These are phyloP conservation scores for Furcasterigmium sp. DNA, from an alignment of 2,329 filamentous ascomycete species.

Conservation along the genomic window DNA sequence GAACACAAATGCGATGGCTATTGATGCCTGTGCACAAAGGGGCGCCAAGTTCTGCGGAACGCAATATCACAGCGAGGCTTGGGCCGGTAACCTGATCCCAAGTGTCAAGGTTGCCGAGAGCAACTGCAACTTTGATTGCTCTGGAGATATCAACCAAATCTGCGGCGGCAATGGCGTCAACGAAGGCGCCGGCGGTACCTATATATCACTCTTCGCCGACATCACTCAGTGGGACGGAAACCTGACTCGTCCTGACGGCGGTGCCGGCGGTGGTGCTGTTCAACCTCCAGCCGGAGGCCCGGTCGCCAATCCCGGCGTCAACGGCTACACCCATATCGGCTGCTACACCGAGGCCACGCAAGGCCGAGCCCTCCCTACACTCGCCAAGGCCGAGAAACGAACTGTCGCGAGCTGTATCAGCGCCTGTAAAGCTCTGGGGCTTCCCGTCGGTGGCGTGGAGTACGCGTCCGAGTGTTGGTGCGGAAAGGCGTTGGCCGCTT, in stretches of 20 bases:
- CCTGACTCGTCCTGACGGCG: slow-evolving; percentile 11
- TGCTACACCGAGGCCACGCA: slow-evolving; percentile 27
- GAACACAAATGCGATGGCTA: slow-evolving; percentile 41
- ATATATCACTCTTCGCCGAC: slow-evolving; percentile 43
- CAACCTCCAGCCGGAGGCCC: slow-evolving; percentile 14
- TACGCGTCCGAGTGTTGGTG: slow-evolving; percentile 34
- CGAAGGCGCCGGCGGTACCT: slow-evolving; percentile 25
- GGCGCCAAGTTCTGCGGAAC: slow-evolving; percentile 38
- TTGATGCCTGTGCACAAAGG: slow-evolving; percentile 29
- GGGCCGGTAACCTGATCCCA: slow-evolving; percentile 45
- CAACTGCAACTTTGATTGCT: slow-evolving; percentile 46
- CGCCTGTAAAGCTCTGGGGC: slow-evolving; percentile 19
- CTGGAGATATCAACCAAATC: slow-evolving; percentile 40
- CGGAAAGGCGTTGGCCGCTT: slow-evolving; percentile 19
- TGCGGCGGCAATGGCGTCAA: slow-evolving; percentile 42
- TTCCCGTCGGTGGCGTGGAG: slow-evolving; percentile 27
- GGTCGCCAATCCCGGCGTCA: slow-evolving; percentile 27
- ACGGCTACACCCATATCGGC: slow-evolving; percentile 16
- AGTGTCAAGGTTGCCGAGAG: slow-evolving; percentile 32
- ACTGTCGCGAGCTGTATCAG: slow-evolving; percentile 3
- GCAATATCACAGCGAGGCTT: slow-evolving; percentile 46
- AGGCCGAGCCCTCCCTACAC: slow-evolving; percentile 19
- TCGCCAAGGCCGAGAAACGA: neutral
- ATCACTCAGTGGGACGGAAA: slow-evolving; percentile 19
- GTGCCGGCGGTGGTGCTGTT: slow-evolving; percentile 8